A percentile compares a stretch with the other conserved stretches of the same genome.
These are phyloP conservation scores for Eucalyptus shirleyi DNA, from an alignment of 345 rosid species.

Conservation along the genomic window DNA sequence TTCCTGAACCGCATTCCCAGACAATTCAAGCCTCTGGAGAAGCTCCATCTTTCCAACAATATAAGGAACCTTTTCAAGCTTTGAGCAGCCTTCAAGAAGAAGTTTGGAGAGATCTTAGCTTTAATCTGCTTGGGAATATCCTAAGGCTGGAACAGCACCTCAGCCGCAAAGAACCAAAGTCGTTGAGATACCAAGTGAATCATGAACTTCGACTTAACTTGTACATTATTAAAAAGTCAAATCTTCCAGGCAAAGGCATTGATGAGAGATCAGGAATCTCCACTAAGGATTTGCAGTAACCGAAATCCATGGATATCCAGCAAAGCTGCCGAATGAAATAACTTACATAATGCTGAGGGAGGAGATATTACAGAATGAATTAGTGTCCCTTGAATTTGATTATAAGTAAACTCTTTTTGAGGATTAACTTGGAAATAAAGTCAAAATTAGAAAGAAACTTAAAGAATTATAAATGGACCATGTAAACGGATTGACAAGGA, in stretches of 20 bases:
- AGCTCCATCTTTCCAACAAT: background rate
- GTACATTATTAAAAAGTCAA: background rate
- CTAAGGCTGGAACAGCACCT: background rate
- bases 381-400: background rate
- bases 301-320: background rate
- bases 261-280: background rate
- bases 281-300: background rate
- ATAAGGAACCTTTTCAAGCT: background rate
- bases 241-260: background rate
- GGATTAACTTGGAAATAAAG: background rate
- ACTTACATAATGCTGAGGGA: background rate
- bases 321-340: background rate
- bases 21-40: background rate
- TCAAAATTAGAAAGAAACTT: background rate
- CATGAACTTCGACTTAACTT: background rate
- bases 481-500: background rate
- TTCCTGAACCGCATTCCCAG: fast-evolving
- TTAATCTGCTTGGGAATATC: background rate
- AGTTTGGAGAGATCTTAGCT: background rate
- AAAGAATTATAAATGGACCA: background rate
- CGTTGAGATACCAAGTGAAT: background rate
- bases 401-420: background rate
- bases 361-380: background rate
- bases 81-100: background rate
- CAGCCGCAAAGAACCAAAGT: background rate